Evolutionary conservation across 768 basidiomycete species (phyloP).

Genomic region (Suillus bovinus): DNA sequence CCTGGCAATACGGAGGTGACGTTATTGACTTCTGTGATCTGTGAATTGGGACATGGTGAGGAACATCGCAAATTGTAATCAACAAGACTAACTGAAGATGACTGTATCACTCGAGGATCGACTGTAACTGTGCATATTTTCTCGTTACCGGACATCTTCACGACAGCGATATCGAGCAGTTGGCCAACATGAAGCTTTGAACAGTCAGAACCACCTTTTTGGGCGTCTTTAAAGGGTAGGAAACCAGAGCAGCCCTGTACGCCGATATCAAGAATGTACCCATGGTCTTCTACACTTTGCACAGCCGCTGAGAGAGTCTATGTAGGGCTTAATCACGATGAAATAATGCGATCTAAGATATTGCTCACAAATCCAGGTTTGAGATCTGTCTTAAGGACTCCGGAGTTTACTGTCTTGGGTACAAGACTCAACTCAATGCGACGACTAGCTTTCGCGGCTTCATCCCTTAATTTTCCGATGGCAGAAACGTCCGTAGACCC

Average conservation of each 20-base stretch:
- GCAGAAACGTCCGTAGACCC: conserved; percentile 62
- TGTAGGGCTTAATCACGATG: background rate
- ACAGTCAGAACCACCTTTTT: conserved; percentile 43
- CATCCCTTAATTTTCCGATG: conserved; percentile 65
- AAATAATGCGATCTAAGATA: conserved; percentile 8
- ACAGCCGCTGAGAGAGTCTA: conserved; percentile 79
- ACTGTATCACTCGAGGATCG: conserved; percentile 48
- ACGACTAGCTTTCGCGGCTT: conserved; percentile 63
- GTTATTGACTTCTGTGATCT: conserved; percentile 72
- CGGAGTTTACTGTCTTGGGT: conserved; percentile 82
- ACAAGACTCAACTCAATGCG: conserved; percentile 83
- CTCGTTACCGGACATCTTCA: conserved; percentile 63
- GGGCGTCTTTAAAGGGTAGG: conserved; percentile 78
- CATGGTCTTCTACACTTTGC: conserved; percentile 93
- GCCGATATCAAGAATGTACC: conserved; percentile 89
- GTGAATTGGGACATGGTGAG: conserved; percentile 5
- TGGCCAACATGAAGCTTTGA: conserved; percentile 58
- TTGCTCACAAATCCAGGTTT: conserved; percentile 71
- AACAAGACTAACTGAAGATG: conserved; percentile 51
- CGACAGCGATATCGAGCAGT: conserved; percentile 66
- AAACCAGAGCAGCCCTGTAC: conserved; percentile 81
- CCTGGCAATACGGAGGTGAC: conserved; percentile 87
- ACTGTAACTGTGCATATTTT: conserved; percentile 60
- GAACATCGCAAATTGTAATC: background rate
- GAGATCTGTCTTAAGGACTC: conserved; percentile 78